Evolutionary conservation across 2,329 filamentous ascomycete genomes (phyloP), one percentile per base, ranked within the genome.

Genomic region (Fusarium sp.): DNA sequence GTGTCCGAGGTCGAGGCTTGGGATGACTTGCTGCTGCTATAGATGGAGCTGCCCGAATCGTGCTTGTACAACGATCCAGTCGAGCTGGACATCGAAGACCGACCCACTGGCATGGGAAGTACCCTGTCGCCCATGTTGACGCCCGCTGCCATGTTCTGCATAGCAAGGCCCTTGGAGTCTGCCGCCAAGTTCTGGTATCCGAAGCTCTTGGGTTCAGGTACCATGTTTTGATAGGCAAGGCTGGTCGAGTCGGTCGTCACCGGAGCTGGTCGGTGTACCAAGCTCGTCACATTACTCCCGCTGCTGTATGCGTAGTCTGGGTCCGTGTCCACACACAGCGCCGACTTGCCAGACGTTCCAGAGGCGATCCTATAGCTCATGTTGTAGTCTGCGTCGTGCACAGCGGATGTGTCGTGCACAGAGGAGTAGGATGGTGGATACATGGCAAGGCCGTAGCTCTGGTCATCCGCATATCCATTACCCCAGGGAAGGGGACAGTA

Each of bases 271-370:
- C 63, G 63, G 32, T 66, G 63, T 18, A 65, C 67, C 18, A 74
- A 56, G 27, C 55, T 62, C 11, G 74, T 49, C 14, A 61, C 41
- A 25, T 61, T 43, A 9, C 57, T 59, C 10, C 67, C 72, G 4
- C 47, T 62, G 32, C 58, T 58, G 51, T 77, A 80, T 37, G 69
- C 64, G 42, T 78, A 79, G 41, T 59, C 65, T 13, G 69, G 56
- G 23, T 78, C 75, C 32, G 74, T 48, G 23, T 78, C 76, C 18
- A 76, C 60, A 34, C 76, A 79, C 37, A 78, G 34, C 23, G 55
- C 66, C 34, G 66, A 51, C 46, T 75, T 77, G 11, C 55, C 57
- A 56, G 21, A 50, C n/a, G 37, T 53, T 64, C n/a, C 66, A 43
- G 68, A 55, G 6, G 60, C 46, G 47, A 78, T 60, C n/a, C 78